Conservation (phyloP, 2,329 filamentous ascomycete genomes). For the Aspergillus transmontanensis region DNA sequence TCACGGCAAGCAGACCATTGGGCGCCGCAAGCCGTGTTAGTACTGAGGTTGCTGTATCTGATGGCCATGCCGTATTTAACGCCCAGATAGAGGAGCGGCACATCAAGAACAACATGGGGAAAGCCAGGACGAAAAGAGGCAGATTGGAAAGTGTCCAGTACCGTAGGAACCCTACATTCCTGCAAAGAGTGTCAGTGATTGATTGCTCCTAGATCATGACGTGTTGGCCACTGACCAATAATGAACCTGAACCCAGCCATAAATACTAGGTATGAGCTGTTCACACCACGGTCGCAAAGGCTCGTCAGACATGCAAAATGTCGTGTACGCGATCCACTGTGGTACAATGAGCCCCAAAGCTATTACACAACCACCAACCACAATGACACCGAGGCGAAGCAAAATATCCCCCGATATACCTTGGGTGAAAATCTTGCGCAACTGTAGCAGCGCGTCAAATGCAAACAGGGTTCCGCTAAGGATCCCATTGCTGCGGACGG, state of each 20-base stretch:
- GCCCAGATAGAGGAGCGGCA: slow-evolving; percentile 60
- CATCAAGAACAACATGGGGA: slow-evolving; percentile 73
- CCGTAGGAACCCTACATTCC: slow-evolving; percentile 82
- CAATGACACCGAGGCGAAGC: slow-evolving; percentile 59
- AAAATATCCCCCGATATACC: slow-evolving; percentile 44
- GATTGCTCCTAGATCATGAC: not conserved
- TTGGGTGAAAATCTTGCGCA: slow-evolving; percentile 46
- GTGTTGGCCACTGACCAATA: slow-evolving; percentile 72
- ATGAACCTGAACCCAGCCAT: slow-evolving; percentile 80
- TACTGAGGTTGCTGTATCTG: slow-evolving; percentile 29
- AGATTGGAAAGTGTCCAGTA: slow-evolving; percentile 90
- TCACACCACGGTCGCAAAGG: slow-evolving; percentile 72
- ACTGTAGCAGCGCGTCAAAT: slow-evolving; percentile 56
- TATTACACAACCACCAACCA: slow-evolving; percentile 68
- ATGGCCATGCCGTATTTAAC: slow-evolving; percentile 31
- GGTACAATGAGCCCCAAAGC: slow-evolving; percentile 70
- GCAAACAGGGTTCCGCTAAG: slow-evolving; percentile 78
- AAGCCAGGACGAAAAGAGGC: slow-evolving; percentile 82
- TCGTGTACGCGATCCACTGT: slow-evolving; percentile 72
- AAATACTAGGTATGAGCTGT: slow-evolving; percentile 77
- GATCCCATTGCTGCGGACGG: slow-evolving; percentile 82
- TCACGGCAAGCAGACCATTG: slow-evolving; percentile 70
- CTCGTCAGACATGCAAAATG: slow-evolving; percentile 61
- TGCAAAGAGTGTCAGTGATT: slow-evolving; percentile 42
- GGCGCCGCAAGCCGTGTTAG: slow-evolving; percentile 65